Base-by-base conservation (phyloP, 495 filamentous ascomycete genomes). In the Umbilicaria muhlenbergii region DNA sequence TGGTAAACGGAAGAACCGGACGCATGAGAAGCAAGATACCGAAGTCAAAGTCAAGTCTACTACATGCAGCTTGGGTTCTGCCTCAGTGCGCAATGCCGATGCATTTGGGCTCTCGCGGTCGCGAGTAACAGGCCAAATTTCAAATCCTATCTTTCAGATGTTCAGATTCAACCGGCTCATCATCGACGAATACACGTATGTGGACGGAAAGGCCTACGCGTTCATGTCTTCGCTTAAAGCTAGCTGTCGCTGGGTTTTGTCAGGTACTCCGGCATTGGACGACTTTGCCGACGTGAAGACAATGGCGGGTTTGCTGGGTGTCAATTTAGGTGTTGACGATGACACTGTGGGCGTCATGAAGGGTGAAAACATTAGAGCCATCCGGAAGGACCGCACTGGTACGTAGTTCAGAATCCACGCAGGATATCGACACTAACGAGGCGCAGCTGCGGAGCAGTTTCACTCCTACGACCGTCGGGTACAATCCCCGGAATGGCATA, bases 161-260 rank as follows among this genome's bases (percentile, higher is more conserved):
- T 83, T 77, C 57, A 59, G 58, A 11, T 86, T 73, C 50, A 66
- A 72, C 41, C 71, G 81, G 0, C 49, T 83, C 12, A 65, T 86
- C 3, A 67, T 82, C 36, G 81, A 86, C 51, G 81, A 86, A 42
- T 84, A 73, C 55, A 74, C 76, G 1, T 80, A 81, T 49, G 55
- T 66, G 32, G 59, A 67, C 12, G 49, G 60, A 16, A 49, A 61
- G 5, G 51, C 57, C 33, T 54, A 57, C 19, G 39, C 49, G 0
- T 44, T 58, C 5, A 42, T 74, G 4, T 44, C 55, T 2, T 49
- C 52, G 1, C 42, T 76, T 1, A 45, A 65, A 5, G 67, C 73
- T 19, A 59, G 63, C 37, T 69, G 70, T 10, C 74, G 71, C 43
- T 86, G 81, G 81, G 61, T 80, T 17, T 57, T 86, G 0, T 83